Base-by-base conservation (phyloP, 2,329 filamentous ascomycete species). In the Arthrobotrys iridis region DNA sequence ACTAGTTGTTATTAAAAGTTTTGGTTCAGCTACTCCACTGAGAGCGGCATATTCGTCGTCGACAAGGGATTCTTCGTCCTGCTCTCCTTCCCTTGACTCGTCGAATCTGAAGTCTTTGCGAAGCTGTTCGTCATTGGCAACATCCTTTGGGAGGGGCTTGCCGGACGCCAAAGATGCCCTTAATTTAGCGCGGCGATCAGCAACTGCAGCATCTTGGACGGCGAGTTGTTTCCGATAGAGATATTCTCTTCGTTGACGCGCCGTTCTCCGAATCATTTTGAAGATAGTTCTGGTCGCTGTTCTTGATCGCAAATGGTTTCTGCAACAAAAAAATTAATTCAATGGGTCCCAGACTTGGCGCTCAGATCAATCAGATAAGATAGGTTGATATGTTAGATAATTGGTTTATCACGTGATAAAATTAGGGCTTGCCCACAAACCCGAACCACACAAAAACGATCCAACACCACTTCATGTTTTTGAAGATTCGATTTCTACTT, bases 21-120 rank as follows among this genome's bases (percentile, higher is more conserved):
- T 87, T 4, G 94, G 93, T 79, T 98, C 95, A 37, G 95, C 88
- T 40, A 98, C 88, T 30, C 95, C 95, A n/a, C 91, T 95, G 0
- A 97, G 87, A 78, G 93, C 89, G 22, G 91, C 88, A 82, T 97
- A 98, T 83, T 98, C 94, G 80, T 96, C 92, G 81, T 96, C 92
- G 18, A 96, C 83, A 65, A 92, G 90, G 15, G 93, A 83, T 81
- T 90, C 86, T 68, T 92, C 87, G 15, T 85, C 84, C 2, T 86
- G 88, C 22, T 26, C 57, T n/a, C 35, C 37, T 20, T 87, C 86
- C 22, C 88, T 85, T 2, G 92, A 92, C 83, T 97, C 94, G 81
- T 99, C 95, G 82, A 94, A 99, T 81, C 93, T 93, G 84, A 91
- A 97, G 81, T 98, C 93, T 81, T 92, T 90, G 45, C 93, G 88